phyloP scores from a whole-genome alignment of 2,329 filamentous ascomycete genomes.

The Cladophialophora yegresii region DNA sequence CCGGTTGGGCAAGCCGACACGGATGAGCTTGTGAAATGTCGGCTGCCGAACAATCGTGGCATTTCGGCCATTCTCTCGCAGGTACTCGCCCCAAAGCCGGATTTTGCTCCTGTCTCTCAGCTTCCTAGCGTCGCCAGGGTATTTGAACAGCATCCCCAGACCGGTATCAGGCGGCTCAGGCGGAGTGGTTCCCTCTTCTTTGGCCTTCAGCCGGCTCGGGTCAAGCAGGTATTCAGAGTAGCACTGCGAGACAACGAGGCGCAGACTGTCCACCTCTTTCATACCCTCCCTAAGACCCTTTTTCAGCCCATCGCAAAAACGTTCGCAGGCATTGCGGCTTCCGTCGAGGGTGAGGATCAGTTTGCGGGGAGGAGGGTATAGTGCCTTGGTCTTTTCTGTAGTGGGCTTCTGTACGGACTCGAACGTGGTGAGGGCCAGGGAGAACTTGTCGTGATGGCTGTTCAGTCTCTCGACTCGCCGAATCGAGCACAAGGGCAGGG shows the following conservation, averaged over 20 bases:
- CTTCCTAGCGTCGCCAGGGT: constrained; percentile 92
- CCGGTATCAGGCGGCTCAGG: constrained; percentile 81
- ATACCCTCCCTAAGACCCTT: constrained; percentile 83
- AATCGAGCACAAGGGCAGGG: constrained; percentile 86
- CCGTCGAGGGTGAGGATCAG: constrained; percentile 90
- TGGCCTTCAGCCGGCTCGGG: constrained; percentile 56
- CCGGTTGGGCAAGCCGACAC: constrained; percentile 90
- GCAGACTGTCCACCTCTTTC: constrained; percentile 81
- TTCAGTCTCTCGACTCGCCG: constrained; percentile 89
- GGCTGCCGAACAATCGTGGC: constrained; percentile 89
- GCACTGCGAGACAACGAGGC: constrained; percentile 76
- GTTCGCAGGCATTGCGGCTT: constrained; percentile 83
- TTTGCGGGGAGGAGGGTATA: constrained; percentile 60
- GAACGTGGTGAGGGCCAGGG: constrained; percentile 92
- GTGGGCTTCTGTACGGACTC: constrained; percentile 66
- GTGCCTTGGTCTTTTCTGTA: constrained; percentile 41
- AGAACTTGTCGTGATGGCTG: constrained; percentile 88
- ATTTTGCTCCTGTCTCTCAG: constrained; percentile 95
- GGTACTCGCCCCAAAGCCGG: constrained; percentile 94
- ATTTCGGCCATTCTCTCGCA: constrained; percentile 92
- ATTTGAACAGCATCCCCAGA: constrained; percentile 86
- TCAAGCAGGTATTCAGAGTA: constrained; percentile 82
- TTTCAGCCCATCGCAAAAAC: constrained; percentile 95
- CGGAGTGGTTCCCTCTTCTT: constrained; percentile 50
- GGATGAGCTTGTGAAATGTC: constrained; percentile 95